Conservation (phyloP, 164 flowering plant genomes). For the Berberis thunbergii region DNA sequence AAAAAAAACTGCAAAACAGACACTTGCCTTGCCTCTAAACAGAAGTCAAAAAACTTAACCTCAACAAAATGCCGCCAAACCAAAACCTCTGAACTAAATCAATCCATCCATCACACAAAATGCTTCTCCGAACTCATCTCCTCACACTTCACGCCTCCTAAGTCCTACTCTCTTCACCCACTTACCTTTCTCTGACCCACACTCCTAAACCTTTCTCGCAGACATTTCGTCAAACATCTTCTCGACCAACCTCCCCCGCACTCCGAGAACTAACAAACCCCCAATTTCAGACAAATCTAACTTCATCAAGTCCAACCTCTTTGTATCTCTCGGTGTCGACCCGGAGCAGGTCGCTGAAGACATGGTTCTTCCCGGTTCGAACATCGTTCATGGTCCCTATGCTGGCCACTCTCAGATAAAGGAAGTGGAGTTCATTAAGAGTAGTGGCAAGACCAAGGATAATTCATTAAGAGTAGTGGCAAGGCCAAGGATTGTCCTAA, state of each 20-base stretch:
- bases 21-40: too few relatives aligned
- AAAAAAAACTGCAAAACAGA: too few relatives aligned
- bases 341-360: slow-evolving; percentile 52
- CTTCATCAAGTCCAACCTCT: slow-evolving; percentile 37
- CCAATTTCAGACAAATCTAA: slow-evolving; percentile 23
- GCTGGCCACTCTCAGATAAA: slow-evolving; percentile 84
- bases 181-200: not conserved
- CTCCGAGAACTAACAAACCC: slow-evolving; percentile 21
- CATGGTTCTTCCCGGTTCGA: slow-evolving; percentile 83
- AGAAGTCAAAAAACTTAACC: too few relatives aligned
- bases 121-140: slow-evolving; percentile 28
- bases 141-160: slow-evolving; percentile 4
- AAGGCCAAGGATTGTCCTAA: slow-evolving; percentile 69
- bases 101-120: not conserved
- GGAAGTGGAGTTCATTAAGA: slow-evolving; percentile 79
- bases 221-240: slow-evolving; percentile 16
- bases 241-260: slow-evolving; percentile 11
- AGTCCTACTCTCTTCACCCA: not conserved
- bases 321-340: slow-evolving; percentile 79
- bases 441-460: slow-evolving; percentile 60
- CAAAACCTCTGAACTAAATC: not conserved
- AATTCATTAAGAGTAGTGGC: slow-evolving; percentile 48
- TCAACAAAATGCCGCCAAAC: not conserved
- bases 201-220: slow-evolving; percentile 14
- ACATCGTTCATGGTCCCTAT: slow-evolving; percentile 82